Percentiles rank a stretch among this genome's conserved stretches.
Evolutionary conservation across 768 basidiomycete genomes (phyloP).

Genomic region (Trametes cingulata): DNA sequence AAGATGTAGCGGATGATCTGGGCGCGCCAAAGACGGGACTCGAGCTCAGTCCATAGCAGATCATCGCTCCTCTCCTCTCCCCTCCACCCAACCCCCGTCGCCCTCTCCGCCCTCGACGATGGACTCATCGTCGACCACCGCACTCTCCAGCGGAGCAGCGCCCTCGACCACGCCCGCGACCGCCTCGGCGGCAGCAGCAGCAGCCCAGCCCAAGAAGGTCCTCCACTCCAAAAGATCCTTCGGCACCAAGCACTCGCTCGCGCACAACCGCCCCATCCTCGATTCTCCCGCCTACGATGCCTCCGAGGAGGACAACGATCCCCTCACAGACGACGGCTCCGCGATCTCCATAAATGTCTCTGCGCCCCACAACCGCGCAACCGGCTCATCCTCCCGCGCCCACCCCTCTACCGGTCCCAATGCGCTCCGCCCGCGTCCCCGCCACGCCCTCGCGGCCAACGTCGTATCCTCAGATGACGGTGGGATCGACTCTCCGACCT

Average conservation of each 20-base stretch:
- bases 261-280: conserved; percentile 23
- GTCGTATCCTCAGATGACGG: conserved; percentile 69
- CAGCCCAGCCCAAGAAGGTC: conserved; percentile 20
- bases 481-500: conserved; percentile 82
- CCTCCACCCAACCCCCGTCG: not conserved
- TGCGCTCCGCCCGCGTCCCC: conserved; percentile 13
- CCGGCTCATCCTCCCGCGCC: conserved; percentile 27
- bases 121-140: conserved; percentile 11
- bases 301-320: conserved; percentile 88
- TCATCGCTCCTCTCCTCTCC: not conserved
- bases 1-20: not conserved
- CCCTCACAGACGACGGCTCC: conserved; percentile 74
- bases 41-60: not conserved
- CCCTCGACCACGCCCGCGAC: not conserved
- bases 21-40: not conserved
- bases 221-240: conserved; percentile 60
- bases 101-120: conserved; percentile 1
- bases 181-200: not conserved
- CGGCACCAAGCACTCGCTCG: conserved; percentile 42
- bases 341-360: conserved; percentile 46
- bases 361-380: conserved; percentile 21
- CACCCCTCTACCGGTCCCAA: conserved; percentile 1
- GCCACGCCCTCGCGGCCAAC: conserved; percentile 25
- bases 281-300: conserved; percentile 41
- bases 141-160: conserved; percentile 1